Evolutionary conservation across 2,329 filamentous ascomycete genomes (phyloP).

Genomic region (Xylaria sp.): DNA sequence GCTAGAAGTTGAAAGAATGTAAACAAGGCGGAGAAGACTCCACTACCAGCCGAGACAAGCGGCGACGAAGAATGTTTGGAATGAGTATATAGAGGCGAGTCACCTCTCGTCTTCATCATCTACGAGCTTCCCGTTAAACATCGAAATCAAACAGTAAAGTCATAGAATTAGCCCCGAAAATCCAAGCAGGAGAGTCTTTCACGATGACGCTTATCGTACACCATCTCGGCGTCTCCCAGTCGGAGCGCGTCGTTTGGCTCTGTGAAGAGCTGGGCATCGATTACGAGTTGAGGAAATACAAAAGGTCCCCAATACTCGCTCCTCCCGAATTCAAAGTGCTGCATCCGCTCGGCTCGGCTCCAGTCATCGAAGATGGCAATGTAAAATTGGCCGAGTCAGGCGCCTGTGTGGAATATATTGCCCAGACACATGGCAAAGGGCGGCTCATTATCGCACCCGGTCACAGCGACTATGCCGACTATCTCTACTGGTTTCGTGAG

Average conservation of each 20-base stretch:
- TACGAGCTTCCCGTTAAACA: background rate
- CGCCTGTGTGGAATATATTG: slow-evolving; percentile 35
- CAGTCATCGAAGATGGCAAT: slow-evolving; percentile 33
- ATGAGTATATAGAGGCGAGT: background rate
- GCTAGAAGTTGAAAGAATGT: background rate
- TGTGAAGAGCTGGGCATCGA: slow-evolving; percentile 34
- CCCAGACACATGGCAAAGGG: slow-evolving; percentile 31
- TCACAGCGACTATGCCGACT: slow-evolving; percentile 33
- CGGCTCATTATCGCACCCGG: slow-evolving; percentile 22
- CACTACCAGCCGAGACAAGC: background rate
- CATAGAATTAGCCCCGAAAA: background rate
- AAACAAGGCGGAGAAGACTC: background rate
- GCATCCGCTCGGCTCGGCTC: slow-evolving; percentile 30
- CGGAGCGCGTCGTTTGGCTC: slow-evolving; percentile 37
- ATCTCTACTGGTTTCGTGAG: slow-evolving; percentile 41
- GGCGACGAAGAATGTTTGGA: background rate
- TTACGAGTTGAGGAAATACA: slow-evolving; percentile 31
- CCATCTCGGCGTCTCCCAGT: slow-evolving; percentile 36
- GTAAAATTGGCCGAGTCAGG: slow-evolving; percentile 30
- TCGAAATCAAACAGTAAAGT: background rate
- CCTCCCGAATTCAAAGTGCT: slow-evolving; percentile 25
- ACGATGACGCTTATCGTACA: slow-evolving; percentile 36
- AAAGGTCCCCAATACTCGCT: slow-evolving; percentile 18
- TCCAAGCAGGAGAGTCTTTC: background rate
- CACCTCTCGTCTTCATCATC: background rate